Evolutionary conservation across 371 early-diverging fungal genomes (phyloP).

Genomic region (Mortierella sp.): DNA sequence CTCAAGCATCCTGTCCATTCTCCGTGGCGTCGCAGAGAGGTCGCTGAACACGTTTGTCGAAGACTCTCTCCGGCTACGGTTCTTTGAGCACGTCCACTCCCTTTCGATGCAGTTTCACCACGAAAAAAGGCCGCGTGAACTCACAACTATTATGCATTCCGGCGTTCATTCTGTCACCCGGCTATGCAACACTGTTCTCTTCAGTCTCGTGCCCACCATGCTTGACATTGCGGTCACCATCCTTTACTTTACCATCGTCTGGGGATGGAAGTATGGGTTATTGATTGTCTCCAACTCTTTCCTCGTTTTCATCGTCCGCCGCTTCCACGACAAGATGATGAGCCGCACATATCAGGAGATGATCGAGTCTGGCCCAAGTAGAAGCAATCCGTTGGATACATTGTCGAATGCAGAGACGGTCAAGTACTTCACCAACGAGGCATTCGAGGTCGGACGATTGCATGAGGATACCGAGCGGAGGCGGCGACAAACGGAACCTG

Average conservation of each 20-base stretch:
- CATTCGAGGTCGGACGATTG: neutral
- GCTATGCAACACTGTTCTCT: neutral
- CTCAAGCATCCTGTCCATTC: neutral
- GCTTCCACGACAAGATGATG: neutral
- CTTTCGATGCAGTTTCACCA: slow-evolving; percentile 7
- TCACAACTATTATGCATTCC: neutral
- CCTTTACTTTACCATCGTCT: neutral
- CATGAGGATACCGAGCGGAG: neutral
- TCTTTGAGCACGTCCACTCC: neutral
- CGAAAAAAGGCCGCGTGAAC: neutral
- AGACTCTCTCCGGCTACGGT: neutral
- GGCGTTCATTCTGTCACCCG: neutral
- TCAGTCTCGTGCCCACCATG: neutral
- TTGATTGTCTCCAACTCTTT: neutral
- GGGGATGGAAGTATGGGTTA: slow-evolving; percentile 1
- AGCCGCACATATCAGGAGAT: neutral
- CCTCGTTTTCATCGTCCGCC: neutral
- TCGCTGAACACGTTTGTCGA: neutral
- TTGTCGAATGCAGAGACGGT: slow-evolving; percentile 1
- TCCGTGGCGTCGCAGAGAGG: neutral
- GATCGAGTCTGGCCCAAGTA: neutral
- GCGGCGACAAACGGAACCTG: neutral
- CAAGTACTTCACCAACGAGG: slow-evolving; percentile 12
- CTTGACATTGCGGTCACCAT: neutral
- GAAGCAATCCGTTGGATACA: neutral